Percentiles rank a stretch among this genome's conserved stretches.
These are phyloP conservation scores for Crithidia expoeki DNA, from an alignment of 208 protist species.

Conservation along the genomic window DNA sequence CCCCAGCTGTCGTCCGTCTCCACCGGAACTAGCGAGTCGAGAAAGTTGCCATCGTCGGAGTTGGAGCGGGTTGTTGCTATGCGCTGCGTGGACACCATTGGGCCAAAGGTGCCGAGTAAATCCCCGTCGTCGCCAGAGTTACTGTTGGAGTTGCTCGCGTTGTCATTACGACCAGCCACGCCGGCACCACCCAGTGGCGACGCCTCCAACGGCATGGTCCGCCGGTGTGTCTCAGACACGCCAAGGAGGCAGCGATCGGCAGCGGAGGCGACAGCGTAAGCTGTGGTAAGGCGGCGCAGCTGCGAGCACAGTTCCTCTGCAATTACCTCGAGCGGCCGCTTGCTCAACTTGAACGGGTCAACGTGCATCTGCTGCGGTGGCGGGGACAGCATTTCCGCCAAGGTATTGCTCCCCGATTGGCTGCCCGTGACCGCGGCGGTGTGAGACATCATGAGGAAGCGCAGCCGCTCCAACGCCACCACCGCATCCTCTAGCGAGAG, in stretches of 20 bases:
- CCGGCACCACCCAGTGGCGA: background rate
- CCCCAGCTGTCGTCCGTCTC: constrained; percentile 21
- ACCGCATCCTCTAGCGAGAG: constrained; percentile 49
- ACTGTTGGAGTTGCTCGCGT: background rate
- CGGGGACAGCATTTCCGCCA: background rate
- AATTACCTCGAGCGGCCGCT: constrained; percentile 43
- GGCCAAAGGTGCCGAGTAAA: constrained; percentile 31
- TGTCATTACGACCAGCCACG: background rate
- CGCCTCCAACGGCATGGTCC: background rate
- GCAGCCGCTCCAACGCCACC: constrained; percentile 37
- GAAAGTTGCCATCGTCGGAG: constrained; percentile 4
- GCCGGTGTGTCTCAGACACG: background rate
- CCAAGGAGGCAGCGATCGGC: constrained; percentile 31
- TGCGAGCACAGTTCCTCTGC: constrained; percentile 51
- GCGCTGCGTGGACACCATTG: constrained; percentile 30
- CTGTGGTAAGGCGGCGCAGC: constrained; percentile 26
- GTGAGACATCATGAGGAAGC: constrained; percentile 35
- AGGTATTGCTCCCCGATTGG: background rate
- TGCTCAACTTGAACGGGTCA: constrained; percentile 49
- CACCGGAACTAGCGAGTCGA: background rate
- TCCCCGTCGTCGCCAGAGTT: background rate
- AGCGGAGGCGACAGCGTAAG: constrained; percentile 28
- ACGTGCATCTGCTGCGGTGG: constrained; percentile 21
- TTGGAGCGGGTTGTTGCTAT: background rate
- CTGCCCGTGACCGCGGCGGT: constrained; percentile 25